phyloP scores from a whole-genome alignment of 2,329 filamentous ascomycete genomes.

The Bimuria novae-zelandiae region DNA sequence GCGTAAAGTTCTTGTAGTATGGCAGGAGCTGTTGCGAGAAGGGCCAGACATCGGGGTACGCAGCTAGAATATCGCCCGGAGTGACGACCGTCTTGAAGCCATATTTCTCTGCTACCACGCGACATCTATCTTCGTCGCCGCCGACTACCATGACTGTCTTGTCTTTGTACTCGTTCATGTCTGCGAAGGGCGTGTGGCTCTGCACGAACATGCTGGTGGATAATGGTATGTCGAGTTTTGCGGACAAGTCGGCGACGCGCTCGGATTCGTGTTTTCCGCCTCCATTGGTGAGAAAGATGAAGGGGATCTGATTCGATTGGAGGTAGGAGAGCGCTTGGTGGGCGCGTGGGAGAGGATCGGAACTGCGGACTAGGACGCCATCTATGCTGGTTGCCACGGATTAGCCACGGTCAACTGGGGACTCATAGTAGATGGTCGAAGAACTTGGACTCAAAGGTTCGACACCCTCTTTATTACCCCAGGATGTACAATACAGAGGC shows the following conservation, averaged over 20 bases:
- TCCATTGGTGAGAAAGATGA: conserved; percentile 94
- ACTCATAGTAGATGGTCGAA: no score
- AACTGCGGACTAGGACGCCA: conserved; percentile 87
- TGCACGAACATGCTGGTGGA: conserved; percentile 77
- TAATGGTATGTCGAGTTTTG: conserved; percentile 67
- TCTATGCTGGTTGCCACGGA: conserved; percentile 69
- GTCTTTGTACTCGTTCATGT: conserved; percentile 62
- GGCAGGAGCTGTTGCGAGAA: conserved; percentile 71
- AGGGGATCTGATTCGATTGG: conserved; percentile 76
- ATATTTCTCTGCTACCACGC: conserved; percentile 70
- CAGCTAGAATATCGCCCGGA: conserved; percentile 78
- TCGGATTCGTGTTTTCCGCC: conserved; percentile 82
- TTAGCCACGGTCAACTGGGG: no score
- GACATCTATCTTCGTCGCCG: conserved; percentile 61
- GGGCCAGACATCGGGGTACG: conserved; percentile 78
- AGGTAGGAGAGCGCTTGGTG: conserved; percentile 73
- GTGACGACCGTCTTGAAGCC: conserved; percentile 73
- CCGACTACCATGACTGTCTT: conserved; percentile 56
- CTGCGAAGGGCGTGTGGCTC: conserved; percentile 86
- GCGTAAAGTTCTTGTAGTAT: conserved; percentile 64
- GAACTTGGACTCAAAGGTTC: background rate
- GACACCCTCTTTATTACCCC: no score
- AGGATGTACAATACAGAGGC: no score
- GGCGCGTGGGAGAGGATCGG: conserved; percentile 78
- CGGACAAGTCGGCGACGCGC: conserved; percentile 70